phyloP scores from a whole-genome alignment of 805 yeast species.

The Blastobotrys robertii region DNA sequence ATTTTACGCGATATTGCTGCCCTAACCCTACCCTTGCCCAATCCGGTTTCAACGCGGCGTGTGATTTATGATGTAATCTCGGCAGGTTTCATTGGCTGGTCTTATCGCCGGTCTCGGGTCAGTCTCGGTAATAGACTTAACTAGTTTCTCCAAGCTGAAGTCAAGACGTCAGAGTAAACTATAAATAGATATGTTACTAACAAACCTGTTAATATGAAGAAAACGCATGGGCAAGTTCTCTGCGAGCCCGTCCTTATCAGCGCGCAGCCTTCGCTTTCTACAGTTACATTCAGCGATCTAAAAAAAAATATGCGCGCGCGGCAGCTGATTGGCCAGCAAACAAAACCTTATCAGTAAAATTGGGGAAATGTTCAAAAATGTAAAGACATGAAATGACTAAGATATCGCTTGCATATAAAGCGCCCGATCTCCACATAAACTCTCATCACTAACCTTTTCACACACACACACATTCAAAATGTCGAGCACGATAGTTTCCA shows the following conservation, averaged over 20 bases:
- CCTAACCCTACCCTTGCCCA: too few relatives aligned
- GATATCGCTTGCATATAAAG: too few relatives aligned
- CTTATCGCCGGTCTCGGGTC: background rate
- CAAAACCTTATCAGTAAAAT: too few relatives aligned
- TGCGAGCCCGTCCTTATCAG: background rate
- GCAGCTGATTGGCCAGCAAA: too few relatives aligned
- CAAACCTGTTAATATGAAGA: too few relatives aligned
- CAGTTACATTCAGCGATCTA: background rate
- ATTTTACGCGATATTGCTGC: too few relatives aligned
- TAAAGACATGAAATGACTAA: background rate
- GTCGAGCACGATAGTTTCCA: slow-evolving; percentile 16
- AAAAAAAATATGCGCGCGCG: too few relatives aligned
- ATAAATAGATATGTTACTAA: too few relatives aligned
- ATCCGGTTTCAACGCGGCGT: background rate
- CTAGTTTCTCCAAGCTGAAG: background rate
- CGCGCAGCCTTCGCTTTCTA: background rate
- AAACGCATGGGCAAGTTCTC: too few relatives aligned
- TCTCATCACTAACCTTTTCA: too few relatives aligned
- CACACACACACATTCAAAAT: slow-evolving; percentile 4
- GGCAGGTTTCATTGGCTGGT: background rate
- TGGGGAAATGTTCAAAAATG: background rate
- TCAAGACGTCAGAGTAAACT: too few relatives aligned
- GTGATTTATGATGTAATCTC: background rate
- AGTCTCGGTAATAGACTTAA: background rate
- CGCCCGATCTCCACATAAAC: too few relatives aligned